Conservation (phyloP, 805 yeast genomes). For the Maudiozyma barnettii region DNA sequence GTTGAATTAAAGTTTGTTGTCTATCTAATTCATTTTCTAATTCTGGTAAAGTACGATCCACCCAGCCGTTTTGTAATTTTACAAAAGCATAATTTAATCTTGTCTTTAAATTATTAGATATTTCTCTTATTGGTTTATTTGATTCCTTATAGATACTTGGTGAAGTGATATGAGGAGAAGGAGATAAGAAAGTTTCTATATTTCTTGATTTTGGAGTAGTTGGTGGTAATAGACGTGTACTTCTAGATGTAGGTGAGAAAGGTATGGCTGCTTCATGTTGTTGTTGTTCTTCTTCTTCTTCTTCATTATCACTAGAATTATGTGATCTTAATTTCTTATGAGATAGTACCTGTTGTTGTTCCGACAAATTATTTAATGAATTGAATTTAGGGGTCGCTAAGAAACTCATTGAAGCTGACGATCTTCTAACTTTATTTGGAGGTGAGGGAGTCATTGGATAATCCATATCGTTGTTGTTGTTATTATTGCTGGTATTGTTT, state of each 20-base stretch:
- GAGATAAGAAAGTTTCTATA: slow-evolving; percentile 25
- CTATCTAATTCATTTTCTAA: slow-evolving; percentile 13
- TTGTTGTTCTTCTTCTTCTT: not conserved
- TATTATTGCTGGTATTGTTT: not conserved
- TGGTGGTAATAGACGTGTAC: slow-evolving; percentile 21
- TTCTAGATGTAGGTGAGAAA: slow-evolving; percentile 7
- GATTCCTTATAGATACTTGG: slow-evolving; percentile 13
- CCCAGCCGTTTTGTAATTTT: slow-evolving; percentile 31
- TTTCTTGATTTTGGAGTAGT: slow-evolving; percentile 27
- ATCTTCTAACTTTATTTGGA: slow-evolving; percentile 13
- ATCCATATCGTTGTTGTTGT: not conserved
- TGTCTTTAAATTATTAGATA: slow-evolving; percentile 33
- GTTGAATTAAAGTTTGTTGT: not conserved
- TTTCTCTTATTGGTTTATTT: slow-evolving; percentile 32
- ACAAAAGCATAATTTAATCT: slow-evolving; percentile 35
- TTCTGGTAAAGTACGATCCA: slow-evolving; percentile 22
- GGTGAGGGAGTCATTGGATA: slow-evolving; percentile 25
- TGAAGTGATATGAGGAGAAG: slow-evolving; percentile 26
- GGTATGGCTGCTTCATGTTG: not conserved
- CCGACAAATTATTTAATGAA: slow-evolving; percentile 2
- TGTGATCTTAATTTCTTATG: not conserved
- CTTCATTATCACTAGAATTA: not conserved
- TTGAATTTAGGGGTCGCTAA: slow-evolving; percentile 19
- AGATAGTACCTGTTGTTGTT: slow-evolving; percentile 1
- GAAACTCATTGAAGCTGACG: slow-evolving; percentile 20